phyloP scores from a whole-genome alignment of 345 rosid species.

The Citrus cavaleriei region DNA sequence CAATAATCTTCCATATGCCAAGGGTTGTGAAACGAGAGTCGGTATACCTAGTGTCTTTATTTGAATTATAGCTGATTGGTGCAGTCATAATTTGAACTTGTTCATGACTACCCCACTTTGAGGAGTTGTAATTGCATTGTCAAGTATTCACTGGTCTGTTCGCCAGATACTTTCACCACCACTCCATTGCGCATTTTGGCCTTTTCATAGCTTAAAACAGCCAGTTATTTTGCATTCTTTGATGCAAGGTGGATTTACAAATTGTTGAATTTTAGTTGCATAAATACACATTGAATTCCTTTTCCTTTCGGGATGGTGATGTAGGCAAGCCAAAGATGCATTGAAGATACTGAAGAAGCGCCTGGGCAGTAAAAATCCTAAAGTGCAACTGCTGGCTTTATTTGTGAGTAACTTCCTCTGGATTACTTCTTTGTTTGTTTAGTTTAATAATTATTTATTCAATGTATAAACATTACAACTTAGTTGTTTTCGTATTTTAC shows the following conservation, averaged over 20 bases:
- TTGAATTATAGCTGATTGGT: neutral
- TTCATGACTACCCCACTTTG: neutral
- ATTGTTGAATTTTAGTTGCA: neutral
- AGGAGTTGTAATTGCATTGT: neutral
- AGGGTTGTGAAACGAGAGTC: neutral
- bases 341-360: conserved; percentile 89
- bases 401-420: conserved; percentile 50
- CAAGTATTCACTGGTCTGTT: neutral
- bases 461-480: neutral
- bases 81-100: neutral
- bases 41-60: neutral
- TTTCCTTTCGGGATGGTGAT: conserved; percentile 15
- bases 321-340: conserved; percentile 90
- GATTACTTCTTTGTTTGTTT: conserved; percentile 2
- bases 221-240: neutral
- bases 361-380: conserved; percentile 79
- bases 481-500: neutral
- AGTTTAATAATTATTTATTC: neutral
- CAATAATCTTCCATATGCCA: neutral
- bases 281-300: conserved; percentile 4
- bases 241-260: neutral
- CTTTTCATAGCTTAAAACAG: neutral
- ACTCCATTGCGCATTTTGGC: neutral
- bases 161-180: neutral
- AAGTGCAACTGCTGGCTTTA: conserved; percentile 83